Percentiles rank a stretch among this genome's conserved stretches.
Conservation (phyloP, 108 stramenopile species). For the Seminavis robusta region DNA sequence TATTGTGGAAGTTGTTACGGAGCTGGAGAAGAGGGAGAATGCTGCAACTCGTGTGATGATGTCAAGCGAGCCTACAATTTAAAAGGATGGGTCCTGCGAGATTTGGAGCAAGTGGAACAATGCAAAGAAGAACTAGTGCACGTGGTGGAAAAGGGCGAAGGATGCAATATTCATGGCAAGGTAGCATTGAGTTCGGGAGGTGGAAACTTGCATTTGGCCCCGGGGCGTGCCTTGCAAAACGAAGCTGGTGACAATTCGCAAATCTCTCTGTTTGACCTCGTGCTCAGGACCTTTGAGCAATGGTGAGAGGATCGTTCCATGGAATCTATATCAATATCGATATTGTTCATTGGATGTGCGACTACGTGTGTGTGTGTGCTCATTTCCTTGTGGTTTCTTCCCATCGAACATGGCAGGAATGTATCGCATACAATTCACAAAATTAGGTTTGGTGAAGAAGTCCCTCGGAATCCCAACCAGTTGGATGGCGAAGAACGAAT, state of each 20-base stretch:
- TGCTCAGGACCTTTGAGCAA: slow-evolving; percentile 66
- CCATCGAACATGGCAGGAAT: too few relatives aligned
- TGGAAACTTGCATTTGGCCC: slow-evolving; percentile 96
- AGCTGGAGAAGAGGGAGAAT: slow-evolving; percentile 88
- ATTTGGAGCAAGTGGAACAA: slow-evolving; percentile 51
- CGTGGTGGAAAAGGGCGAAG: slow-evolving; percentile 48
- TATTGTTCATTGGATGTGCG: too few relatives aligned
- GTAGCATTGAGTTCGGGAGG: slow-evolving; percentile 82
- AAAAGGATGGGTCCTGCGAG: slow-evolving; percentile 82
- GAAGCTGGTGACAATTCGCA: slow-evolving; percentile 11
- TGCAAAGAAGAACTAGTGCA: slow-evolving; percentile 47
- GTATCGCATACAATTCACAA: slow-evolving; percentile 90
- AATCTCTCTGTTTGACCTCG: slow-evolving; percentile 29
- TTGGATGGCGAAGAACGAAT: slow-evolving; percentile 64
- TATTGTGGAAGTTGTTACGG: slow-evolving; percentile 95
- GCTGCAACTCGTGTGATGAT: slow-evolving; percentile 96
- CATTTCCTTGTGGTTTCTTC: too few relatives aligned
- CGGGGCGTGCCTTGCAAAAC: slow-evolving; percentile 41
- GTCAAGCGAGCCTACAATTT: slow-evolving; percentile 87
- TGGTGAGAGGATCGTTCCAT: too few relatives aligned
- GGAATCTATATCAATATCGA: too few relatives aligned
- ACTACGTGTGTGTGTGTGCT: too few relatives aligned
- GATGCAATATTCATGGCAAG: slow-evolving; percentile 89
- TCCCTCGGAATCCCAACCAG: slow-evolving; percentile 66
- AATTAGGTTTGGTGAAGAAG: slow-evolving; percentile 78